A percentile compares a stretch with the other conserved stretches of the same genome.
Conservation (phyloP, 2,329 filamentous ascomycete species). For the Coniosporium tulheliwenetii region DNA sequence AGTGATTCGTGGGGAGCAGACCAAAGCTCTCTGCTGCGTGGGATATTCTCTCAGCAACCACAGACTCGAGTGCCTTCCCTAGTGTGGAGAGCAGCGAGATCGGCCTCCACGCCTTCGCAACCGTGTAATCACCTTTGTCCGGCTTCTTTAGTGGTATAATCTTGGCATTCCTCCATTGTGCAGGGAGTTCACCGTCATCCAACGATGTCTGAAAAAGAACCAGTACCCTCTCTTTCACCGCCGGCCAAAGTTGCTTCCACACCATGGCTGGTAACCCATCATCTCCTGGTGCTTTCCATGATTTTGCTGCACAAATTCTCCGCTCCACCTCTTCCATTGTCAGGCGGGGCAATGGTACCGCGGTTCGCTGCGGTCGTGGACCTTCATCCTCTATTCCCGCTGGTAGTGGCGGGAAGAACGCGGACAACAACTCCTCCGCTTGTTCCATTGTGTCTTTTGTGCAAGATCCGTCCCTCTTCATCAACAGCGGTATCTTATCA, state of each 20-base stretch:
- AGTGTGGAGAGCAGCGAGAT: conserved; percentile 12
- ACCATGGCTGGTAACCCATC: conserved; percentile 7
- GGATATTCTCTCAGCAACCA: conserved; percentile 15
- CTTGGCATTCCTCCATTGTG: conserved; percentile 11
- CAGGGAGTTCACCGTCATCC: conserved; percentile 8
- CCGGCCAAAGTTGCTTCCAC: conserved; percentile 10
- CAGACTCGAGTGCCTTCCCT: conserved; percentile 14
- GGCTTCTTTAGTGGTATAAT: conserved; percentile 12
- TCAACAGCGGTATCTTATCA: neutral
- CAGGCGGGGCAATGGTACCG: neutral
- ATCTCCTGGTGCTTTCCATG: conserved; percentile 4
- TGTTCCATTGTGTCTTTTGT: too few species aligned
- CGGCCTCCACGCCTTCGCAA: conserved; percentile 11
- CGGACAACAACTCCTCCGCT: too few species aligned
- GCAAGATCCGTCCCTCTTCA: too few species aligned
- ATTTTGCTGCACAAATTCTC: conserved; percentile 1
- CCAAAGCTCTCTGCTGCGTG: conserved; percentile 13
- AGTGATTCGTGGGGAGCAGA: conserved; percentile 18
- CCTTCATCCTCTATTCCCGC: neutral
- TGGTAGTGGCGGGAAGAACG: neutral
- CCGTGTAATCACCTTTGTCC: conserved; percentile 11
- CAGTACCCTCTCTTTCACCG: conserved; percentile 8
- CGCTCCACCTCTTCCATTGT: neutral
- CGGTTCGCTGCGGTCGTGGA: neutral
- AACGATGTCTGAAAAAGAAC: conserved; percentile 8